phyloP scores from a whole-genome alignment of 1,139 yeast genomes.

The Blastobotrys indianensis region DNA sequence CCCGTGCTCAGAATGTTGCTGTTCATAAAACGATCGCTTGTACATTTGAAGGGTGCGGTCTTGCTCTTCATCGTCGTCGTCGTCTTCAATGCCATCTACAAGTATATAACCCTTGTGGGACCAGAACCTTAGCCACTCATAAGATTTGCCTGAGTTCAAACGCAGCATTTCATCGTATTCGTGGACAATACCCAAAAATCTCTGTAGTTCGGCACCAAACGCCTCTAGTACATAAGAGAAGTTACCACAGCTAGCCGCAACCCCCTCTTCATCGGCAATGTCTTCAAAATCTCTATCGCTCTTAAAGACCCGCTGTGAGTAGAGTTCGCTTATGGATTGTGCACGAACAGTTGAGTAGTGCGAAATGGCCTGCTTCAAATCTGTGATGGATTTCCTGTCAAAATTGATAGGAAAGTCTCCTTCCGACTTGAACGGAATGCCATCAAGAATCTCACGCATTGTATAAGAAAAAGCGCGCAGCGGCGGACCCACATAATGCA shows the following conservation, averaged over 20 bases:
- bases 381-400: constrained; percentile 43
- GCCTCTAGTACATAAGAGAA: constrained; percentile 61
- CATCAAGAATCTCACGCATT: constrained; percentile 53
- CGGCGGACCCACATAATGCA: constrained; percentile 65
- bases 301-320: constrained; percentile 52
- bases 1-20: background rate
- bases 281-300: constrained; percentile 29
- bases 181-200: constrained; percentile 44
- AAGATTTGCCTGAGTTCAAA: constrained; percentile 28
- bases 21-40: background rate
- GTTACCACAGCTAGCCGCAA: constrained; percentile 81
- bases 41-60: background rate
- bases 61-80: background rate
- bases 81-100: constrained; percentile 6
- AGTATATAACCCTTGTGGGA: constrained; percentile 12
- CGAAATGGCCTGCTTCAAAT: constrained; percentile 48
- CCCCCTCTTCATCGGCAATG: constrained; percentile 67
- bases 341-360: constrained; percentile 54
- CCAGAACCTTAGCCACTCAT: constrained; percentile 55
- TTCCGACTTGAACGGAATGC: constrained; percentile 50
- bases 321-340: constrained; percentile 51
- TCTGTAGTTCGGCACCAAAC: constrained; percentile 52
- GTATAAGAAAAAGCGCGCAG: constrained; percentile 55
- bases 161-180: constrained; percentile 33
- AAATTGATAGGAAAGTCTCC: constrained; percentile 33